These are phyloP conservation scores for Daldinia decipiens DNA, from an alignment of 495 filamentous ascomycete genomes.

Conservation along the genomic window DNA sequence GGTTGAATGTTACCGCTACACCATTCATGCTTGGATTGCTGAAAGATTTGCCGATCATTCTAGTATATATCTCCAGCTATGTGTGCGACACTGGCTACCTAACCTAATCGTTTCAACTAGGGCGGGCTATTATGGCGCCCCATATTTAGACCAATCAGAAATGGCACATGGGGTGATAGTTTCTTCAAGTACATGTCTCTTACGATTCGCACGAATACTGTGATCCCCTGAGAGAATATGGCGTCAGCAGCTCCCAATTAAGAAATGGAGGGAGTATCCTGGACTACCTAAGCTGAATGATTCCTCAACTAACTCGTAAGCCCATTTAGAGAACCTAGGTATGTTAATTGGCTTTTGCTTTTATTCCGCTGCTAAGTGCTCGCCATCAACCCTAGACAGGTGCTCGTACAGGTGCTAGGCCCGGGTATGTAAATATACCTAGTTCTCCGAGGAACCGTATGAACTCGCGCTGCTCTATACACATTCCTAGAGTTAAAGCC, in stretches of 20 bases:
- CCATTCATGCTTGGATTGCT: slow-evolving; percentile 13
- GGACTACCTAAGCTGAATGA: slow-evolving; percentile 2
- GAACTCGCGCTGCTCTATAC: too few relatives aligned
- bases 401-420: too few relatives aligned
- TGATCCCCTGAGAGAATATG: background rate
- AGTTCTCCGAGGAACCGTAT: too few relatives aligned
- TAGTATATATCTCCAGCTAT: background rate
- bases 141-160: background rate
- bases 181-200: background rate
- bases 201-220: background rate
- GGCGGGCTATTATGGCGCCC: background rate
- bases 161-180: background rate
- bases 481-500: too few relatives aligned
- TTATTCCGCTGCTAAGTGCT: background rate
- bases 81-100: too few relatives aligned
- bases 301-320: background rate
- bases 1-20: slow-evolving; percentile 23
- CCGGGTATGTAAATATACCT: too few relatives aligned
- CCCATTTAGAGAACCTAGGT: background rate
- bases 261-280: background rate
- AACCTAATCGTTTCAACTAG: background rate
- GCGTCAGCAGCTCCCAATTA: background rate
- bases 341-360: background rate
- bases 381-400: too few relatives aligned
- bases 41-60: background rate